Conservation (phyloP, 2,329 filamentous ascomycete genomes). For the Fusarium mundagurra region DNA sequence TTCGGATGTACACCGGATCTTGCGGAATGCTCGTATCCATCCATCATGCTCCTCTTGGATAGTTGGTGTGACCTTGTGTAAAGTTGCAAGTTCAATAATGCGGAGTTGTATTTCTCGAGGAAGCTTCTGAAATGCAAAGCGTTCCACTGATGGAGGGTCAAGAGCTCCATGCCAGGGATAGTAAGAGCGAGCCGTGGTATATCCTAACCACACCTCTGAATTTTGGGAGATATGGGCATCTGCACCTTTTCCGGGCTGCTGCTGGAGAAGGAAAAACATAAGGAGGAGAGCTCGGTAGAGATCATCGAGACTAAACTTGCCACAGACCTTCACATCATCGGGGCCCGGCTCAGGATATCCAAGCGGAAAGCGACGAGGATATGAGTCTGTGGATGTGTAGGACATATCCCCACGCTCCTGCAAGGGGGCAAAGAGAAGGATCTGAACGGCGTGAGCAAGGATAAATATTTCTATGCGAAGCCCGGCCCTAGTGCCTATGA, state of each 20-base stretch:
- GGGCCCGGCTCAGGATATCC: not conserved
- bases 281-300: not conserved
- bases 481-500: no score
- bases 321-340: not conserved
- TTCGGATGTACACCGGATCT: not conserved
- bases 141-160: not conserved
- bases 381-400: not conserved
- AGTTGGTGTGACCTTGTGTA: not conserved
- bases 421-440: not conserved
- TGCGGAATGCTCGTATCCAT: rapidly evolving
- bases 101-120: not conserved
- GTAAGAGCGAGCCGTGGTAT: not conserved
- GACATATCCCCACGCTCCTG: not conserved
- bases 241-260: not conserved
- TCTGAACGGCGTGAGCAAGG: not conserved
- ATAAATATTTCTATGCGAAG: not conserved
- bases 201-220: not conserved
- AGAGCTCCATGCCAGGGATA: not conserved
- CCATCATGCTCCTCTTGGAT: not conserved
- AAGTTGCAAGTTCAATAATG: not conserved
- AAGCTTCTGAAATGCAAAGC: not conserved
- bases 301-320: not conserved
- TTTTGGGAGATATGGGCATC: not conserved
- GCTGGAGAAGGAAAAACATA: not conserved
- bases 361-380: not conserved